Conservation (phyloP, 306 rosid genomes). For the Prunus persica region DNA sequence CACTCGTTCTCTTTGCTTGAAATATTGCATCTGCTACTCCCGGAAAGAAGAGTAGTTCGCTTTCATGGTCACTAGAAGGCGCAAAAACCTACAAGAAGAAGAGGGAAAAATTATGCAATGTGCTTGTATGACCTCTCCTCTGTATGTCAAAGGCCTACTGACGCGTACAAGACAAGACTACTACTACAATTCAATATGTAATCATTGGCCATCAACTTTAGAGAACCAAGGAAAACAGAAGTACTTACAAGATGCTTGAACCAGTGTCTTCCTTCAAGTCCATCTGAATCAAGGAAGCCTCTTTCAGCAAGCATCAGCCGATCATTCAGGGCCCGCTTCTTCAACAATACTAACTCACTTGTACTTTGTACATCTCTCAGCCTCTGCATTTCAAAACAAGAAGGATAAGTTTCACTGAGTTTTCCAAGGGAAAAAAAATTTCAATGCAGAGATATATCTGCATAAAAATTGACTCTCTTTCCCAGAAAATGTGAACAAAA, state of each 20-base stretch:
- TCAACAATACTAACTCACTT: slow-evolving; percentile 33
- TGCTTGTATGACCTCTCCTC: background rate
- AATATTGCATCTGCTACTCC: slow-evolving; percentile 72
- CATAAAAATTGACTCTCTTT: background rate
- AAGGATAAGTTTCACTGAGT: background rate
- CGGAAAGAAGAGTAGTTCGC: slow-evolving; percentile 66
- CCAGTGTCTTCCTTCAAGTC: slow-evolving; percentile 66
- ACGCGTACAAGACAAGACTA: background rate
- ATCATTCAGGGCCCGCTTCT: slow-evolving; percentile 69
- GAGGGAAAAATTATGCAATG: background rate
- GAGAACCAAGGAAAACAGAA: slow-evolving; percentile 6
- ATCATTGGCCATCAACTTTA: background rate
- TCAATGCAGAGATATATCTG: background rate
- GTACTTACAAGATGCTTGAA: slow-evolving; percentile 89
- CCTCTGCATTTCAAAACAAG: slow-evolving; percentile 37
- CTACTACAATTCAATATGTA: background rate
- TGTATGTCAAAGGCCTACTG: background rate
- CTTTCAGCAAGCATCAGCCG: slow-evolving; percentile 70
- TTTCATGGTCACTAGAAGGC: slow-evolving; percentile 52
- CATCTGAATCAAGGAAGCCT: slow-evolving; percentile 74
- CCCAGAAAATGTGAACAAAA: too few species aligned
- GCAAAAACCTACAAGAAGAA: slow-evolving; percentile 61
- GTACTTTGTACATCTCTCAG: slow-evolving; percentile 42
- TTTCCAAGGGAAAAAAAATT: background rate
- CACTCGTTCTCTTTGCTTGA: slow-evolving; percentile 27